Evolutionary conservation across 805 yeast genomes (phyloP), one percentile per base, ranked within the genome.

Genomic region (Suhomyces prunicola): DNA sequence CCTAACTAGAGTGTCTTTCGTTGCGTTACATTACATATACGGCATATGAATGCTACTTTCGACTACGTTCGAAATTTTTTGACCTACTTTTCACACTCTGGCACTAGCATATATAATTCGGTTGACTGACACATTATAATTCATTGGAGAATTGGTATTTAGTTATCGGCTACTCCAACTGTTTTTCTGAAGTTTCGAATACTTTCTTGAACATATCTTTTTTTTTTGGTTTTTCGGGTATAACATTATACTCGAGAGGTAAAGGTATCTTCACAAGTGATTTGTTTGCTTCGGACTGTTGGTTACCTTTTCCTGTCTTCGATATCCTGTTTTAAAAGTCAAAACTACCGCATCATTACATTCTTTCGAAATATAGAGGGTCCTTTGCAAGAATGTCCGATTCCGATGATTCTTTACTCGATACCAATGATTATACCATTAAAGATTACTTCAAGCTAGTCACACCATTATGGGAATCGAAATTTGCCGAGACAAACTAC

Each of bases 401-500:
- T 50, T 55, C 60, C 15, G 62, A 58, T 15, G 64, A 60, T 44
- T 51, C 59, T 5, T 50, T 57, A 2, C 23, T 48, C 13, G 63
- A 60, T 50, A 24, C 24, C 29, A 51, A 54, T 45, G 55, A 56
- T 19, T 56, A 57, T 53, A 33, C 64, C 9, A 50, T 60, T 6
- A 55, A 50, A 10, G 70, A 65, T 46, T 63, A 64, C 50, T 54
- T 58, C 48, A 54, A 56, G 17, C 50, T 66, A 5, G 50, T 65
- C 10, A 44, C 50, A 6, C 63, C 64, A 0, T 53, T 66, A 15
- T 60, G 66, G 63, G 39, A 12, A 23, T 44, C 44, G 9, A 47
- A 54, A 9, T 42, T 51, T 12, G 46, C 53, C 31, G 56, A 54
- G 33, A 36, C 49, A 8, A 53, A 50, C 15, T 53, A 60, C 39